These are phyloP conservation scores for Paraphaeosphaeria sporulosa DNA, from an alignment of 2,329 filamentous ascomycete genomes.

Conservation along the genomic window DNA sequence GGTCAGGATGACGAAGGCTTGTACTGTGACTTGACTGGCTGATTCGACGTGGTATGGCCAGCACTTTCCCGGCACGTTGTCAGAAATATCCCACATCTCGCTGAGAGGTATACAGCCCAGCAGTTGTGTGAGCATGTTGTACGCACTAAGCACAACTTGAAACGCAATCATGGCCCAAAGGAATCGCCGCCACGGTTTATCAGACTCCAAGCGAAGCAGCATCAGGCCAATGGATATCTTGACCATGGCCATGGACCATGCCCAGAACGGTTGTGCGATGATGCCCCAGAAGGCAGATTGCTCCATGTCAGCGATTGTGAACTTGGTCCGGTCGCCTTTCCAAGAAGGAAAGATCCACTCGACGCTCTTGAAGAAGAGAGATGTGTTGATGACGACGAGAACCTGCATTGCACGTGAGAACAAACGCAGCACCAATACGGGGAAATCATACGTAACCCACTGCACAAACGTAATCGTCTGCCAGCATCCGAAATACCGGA, in stretches of 20 bases:
- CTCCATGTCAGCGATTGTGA: conserved; percentile 23
- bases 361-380: conserved; percentile 23
- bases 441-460: conserved; percentile 23
- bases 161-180: conserved; percentile 26
- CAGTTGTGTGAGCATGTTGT: conserved; percentile 24
- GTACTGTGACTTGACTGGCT: conserved; percentile 18
- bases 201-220: conserved; percentile 26
- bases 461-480: conserved; percentile 26
- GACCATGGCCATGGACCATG: conserved; percentile 25
- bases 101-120: conserved; percentile 27
- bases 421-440: neutral
- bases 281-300: conserved; percentile 18
- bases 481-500: conserved; percentile 22
- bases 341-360: conserved; percentile 20
- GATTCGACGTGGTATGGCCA: conserved; percentile 18
- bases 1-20: conserved; percentile 23
- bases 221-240: conserved; percentile 29
- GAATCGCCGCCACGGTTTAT: conserved; percentile 22
- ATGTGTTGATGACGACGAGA: conserved; percentile 22
- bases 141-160: conserved; percentile 20
- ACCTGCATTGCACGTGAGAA: conserved; percentile 10
- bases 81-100: conserved; percentile 24
- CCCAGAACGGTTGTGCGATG: conserved; percentile 31
- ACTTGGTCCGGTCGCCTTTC: conserved; percentile 1
- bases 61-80: conserved; percentile 19